These are phyloP conservation scores for Naegleria fowleri DNA, from an alignment of 208 protist genomes.

Conservation along the genomic window DNA sequence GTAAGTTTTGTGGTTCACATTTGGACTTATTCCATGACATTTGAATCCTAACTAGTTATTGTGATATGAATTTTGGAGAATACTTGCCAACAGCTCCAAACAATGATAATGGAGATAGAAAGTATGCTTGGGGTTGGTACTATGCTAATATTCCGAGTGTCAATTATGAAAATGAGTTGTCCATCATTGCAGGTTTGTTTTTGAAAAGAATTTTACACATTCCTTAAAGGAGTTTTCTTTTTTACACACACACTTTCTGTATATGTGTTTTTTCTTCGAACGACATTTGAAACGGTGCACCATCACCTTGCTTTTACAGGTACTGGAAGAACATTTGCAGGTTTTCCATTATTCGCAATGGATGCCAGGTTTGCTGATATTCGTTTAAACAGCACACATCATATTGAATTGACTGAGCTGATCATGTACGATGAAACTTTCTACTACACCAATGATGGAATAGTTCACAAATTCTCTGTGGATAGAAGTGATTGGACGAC, in stretches of 20 bases:
- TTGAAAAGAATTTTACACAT: no score
- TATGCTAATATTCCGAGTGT: not conserved
- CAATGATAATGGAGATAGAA: not conserved
- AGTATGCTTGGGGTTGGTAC: conserved; percentile 34
- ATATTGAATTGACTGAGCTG: conserved; percentile 5
- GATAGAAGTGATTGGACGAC: conserved; percentile 25
- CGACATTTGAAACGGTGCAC: no score
- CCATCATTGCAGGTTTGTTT: conserved; percentile 7
- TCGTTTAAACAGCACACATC: not conserved
- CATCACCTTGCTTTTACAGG: no score
- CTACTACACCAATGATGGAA: conserved; percentile 22
- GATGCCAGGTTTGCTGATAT: conserved; percentile 24
- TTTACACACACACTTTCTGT: no score
- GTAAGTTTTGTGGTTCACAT: not conserved
- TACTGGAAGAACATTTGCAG: conserved; percentile 7
- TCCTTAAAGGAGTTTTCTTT: no score
- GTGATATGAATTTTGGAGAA: conserved; percentile 26
- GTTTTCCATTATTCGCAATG: not conserved
- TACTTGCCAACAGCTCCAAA: not conserved
- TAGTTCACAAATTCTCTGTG: not conserved
- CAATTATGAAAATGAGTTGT: not conserved
- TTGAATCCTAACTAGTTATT: not conserved
- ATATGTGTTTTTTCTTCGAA: no score
- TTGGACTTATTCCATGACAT: not conserved
- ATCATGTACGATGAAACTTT: not conserved